phyloP scores from a whole-genome alignment of 176 grass and related monocot genomes.

The Olyra latifolia region DNA sequence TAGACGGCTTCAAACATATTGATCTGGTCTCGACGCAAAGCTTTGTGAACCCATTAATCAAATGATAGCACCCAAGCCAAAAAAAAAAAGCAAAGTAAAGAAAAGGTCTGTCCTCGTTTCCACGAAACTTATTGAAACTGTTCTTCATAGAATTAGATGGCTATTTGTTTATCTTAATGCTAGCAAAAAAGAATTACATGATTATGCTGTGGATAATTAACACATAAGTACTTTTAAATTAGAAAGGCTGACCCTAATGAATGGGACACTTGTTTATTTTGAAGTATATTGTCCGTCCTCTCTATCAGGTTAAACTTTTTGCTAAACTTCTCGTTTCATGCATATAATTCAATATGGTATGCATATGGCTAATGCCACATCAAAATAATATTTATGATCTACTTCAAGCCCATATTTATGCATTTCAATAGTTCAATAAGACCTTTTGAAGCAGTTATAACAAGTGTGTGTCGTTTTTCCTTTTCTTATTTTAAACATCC shows the following conservation, averaged over 20 bases:
- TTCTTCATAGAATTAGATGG: not conserved
- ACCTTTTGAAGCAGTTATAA: not conserved
- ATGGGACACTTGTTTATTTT: not conserved
- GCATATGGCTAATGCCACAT: too few species aligned
- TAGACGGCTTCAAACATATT: slow-evolving; percentile 1
- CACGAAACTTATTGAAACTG: not conserved
- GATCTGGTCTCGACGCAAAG: not conserved
- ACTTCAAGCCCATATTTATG: too few species aligned
- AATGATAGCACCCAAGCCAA: not conserved
- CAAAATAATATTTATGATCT: too few species aligned
- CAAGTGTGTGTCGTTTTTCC: too few species aligned
- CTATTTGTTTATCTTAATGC: not conserved
- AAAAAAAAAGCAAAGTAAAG: too few species aligned
- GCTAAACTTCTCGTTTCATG: too few species aligned
- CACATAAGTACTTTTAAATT: not conserved
- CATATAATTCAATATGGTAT: too few species aligned
- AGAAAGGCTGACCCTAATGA: not conserved
- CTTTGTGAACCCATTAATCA: not conserved
- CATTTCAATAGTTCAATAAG: too few species aligned
- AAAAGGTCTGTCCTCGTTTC: not conserved
- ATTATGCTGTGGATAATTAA: not conserved
- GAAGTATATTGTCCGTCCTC: too few species aligned
- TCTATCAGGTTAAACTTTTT: too few species aligned
- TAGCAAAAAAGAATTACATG: not conserved
- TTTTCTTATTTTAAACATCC: too few species aligned